These are phyloP conservation scores for Tolypocladium tropicale DNA, from an alignment of 2,329 filamentous ascomycete genomes.

Conservation along the genomic window DNA sequence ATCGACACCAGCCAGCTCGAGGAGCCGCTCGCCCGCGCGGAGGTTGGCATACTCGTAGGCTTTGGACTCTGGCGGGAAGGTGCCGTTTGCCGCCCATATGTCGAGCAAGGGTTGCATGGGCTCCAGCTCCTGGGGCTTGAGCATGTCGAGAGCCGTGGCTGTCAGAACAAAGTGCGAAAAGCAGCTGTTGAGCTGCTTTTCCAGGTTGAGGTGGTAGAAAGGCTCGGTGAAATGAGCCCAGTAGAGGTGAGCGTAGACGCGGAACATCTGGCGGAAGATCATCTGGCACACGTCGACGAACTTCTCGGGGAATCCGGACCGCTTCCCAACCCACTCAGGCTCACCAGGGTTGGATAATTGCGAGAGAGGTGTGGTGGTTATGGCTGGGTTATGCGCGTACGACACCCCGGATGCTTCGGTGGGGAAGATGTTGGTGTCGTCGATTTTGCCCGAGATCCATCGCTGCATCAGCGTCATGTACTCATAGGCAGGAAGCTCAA, in stretches of 20 bases:
- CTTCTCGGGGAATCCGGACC: conserved; percentile 82
- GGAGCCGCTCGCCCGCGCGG: conserved; percentile 46
- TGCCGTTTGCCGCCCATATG: conserved; percentile 80
- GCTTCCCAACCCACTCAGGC: conserved; percentile 76
- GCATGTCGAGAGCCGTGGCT: conserved; percentile 70
- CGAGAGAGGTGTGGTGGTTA: conserved; percentile 49
- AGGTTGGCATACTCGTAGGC: conserved; percentile 56
- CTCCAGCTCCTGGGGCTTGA: conserved; percentile 83
- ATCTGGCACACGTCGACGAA: conserved; percentile 87
- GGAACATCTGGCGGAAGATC: conserved; percentile 97
- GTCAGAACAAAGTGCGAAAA: conserved; percentile 79
- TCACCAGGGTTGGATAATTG: conserved; percentile 52
- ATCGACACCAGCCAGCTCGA: conserved; percentile 33
- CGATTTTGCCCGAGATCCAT: conserved; percentile 94
- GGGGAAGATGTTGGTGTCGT: conserved; percentile 82
- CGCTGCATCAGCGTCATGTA: conserved; percentile 95
- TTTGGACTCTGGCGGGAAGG: conserved; percentile 68
- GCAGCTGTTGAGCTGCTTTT: conserved; percentile 77
- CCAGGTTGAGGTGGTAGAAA: conserved; percentile 72
- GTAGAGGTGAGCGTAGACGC: conserved; percentile 95
- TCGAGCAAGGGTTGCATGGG: conserved; percentile 94
- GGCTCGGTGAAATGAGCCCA: conserved; percentile 87
- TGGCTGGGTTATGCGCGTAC: conserved; percentile 50
- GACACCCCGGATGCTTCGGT: conserved; percentile 68
- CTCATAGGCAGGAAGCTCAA: conserved; percentile 83